A percentile compares a stretch with the other conserved stretches of the same genome.
phyloP scores from a whole-genome alignment of 2,329 filamentous ascomycete genomes.

The Cercospora sp. region DNA sequence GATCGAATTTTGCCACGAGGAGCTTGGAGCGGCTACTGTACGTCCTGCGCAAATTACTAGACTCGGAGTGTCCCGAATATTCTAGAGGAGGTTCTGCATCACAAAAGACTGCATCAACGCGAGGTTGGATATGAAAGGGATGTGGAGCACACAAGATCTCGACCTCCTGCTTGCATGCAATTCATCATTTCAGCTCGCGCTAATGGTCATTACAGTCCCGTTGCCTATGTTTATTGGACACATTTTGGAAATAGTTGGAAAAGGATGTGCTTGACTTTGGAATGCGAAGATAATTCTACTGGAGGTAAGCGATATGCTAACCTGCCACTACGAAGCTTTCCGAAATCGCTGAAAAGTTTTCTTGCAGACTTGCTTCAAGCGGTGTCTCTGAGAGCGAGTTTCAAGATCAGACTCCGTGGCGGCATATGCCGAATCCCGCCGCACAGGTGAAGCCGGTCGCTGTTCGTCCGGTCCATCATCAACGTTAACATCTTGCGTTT shows the following conservation, averaged over 20 bases:
- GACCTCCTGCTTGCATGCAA: background rate
- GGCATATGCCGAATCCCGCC: too few relatives aligned
- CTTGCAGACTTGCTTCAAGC: too few relatives aligned
- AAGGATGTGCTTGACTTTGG: background rate
- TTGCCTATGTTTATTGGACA: background rate
- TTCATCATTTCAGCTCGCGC: background rate
- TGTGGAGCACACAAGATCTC: background rate
- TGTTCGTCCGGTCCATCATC: too few relatives aligned
- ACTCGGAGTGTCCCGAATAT: background rate
- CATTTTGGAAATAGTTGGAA: background rate
- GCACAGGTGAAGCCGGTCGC: too few relatives aligned
- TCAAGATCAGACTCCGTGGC: too few relatives aligned
- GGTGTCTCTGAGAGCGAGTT: too few relatives aligned
- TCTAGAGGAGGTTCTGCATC: background rate
- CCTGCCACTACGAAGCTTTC: too few relatives aligned
- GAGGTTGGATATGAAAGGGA: background rate
- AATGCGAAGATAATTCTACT: background rate
- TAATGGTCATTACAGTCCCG: background rate
- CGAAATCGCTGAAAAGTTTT: too few relatives aligned
- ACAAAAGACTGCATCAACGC: background rate
- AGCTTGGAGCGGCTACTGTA: background rate
- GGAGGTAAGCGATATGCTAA: background rate
- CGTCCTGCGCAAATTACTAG: background rate
- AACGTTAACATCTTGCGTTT: too few relatives aligned
- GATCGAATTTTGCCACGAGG: background rate